Conservation (phyloP, 306 rosid genomes). For the Corylus avellana region DNA sequence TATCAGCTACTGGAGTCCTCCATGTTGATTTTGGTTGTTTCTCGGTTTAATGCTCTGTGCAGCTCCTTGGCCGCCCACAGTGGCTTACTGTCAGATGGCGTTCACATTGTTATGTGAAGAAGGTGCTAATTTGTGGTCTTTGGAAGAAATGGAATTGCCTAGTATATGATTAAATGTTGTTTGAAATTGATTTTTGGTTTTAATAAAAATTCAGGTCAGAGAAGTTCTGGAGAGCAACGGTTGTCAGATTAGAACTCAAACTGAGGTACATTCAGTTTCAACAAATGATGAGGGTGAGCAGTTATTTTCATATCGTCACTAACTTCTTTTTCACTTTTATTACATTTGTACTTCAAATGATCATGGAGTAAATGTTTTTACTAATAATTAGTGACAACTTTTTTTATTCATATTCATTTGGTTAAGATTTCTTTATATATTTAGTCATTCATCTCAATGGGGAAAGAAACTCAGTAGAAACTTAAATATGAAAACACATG, state of each 20-base stretch:
- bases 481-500: background rate
- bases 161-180: background rate
- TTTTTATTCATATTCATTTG: background rate
- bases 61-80: constrained; percentile 90
- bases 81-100: constrained; percentile 85
- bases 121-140: constrained; percentile 37
- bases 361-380: background rate
- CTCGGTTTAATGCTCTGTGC: constrained; percentile 25
- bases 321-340: background rate
- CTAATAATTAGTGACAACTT: background rate
- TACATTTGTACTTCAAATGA: background rate
- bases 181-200: constrained; percentile 5
- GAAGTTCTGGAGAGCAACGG: constrained; percentile 67
- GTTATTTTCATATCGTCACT: constrained; percentile 7
- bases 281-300: constrained; percentile 58
- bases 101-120: constrained; percentile 67
- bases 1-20: background rate
- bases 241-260: constrained; percentile 52
- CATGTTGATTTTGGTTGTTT: constrained; percentile 3
- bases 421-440: background rate
- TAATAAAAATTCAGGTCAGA: constrained; percentile 54
- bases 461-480: background rate
- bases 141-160: constrained; percentile 4
- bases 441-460: background rate
- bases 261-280: constrained; percentile 55